A percentile compares a stretch with the other conserved stretches of the same genome.
Evolutionary conservation across 2,329 filamentous ascomycete species (phyloP).

Genomic region (Calonectria fujianensis): DNA sequence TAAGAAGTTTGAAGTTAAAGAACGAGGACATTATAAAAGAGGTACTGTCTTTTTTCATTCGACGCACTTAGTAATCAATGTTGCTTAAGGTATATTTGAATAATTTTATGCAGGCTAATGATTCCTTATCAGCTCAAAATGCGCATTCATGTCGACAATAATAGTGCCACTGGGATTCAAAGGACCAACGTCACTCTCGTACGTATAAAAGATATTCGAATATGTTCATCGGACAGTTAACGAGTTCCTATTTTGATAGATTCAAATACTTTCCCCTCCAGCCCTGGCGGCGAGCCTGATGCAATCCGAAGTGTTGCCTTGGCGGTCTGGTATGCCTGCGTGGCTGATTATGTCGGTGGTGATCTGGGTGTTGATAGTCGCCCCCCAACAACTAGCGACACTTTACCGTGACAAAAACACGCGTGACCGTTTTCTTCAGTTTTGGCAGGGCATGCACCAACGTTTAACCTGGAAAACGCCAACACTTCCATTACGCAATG

Average conservation of each 20-base stretch:
- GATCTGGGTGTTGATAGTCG: not conserved
- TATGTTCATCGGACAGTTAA: not conserved
- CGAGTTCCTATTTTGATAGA: not conserved
- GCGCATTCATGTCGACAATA: slow-evolving; percentile 17
- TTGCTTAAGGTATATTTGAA: not conserved
- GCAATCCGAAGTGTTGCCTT: slow-evolving; percentile 21
- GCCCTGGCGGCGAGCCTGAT: slow-evolving; percentile 25
- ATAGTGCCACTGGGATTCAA: not conserved
- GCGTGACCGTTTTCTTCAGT: not conserved
- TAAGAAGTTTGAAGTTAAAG: not conserved
- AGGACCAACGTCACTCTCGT: slow-evolving; percentile 24
- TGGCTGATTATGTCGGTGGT: slow-evolving; percentile 7
- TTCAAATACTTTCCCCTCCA: slow-evolving; percentile 24
- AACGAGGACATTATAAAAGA: slow-evolving; percentile 9
- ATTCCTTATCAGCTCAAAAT: not conserved
- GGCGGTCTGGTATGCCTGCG: slow-evolving; percentile 18
- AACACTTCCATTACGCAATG: not conserved
- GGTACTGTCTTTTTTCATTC: not conserved
- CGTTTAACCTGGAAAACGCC: not conserved
- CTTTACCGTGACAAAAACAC: not conserved
- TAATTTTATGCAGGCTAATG: not conserved
- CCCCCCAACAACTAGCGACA: not conserved
- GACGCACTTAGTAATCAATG: not conserved
- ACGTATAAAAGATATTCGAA: not conserved
- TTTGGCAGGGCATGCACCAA: not conserved